A percentile compares a stretch with the other conserved stretches of the same genome.
phyloP scores from a whole-genome alignment of 495 filamentous ascomycete species.

The Barbatosphaeria neglecta region DNA sequence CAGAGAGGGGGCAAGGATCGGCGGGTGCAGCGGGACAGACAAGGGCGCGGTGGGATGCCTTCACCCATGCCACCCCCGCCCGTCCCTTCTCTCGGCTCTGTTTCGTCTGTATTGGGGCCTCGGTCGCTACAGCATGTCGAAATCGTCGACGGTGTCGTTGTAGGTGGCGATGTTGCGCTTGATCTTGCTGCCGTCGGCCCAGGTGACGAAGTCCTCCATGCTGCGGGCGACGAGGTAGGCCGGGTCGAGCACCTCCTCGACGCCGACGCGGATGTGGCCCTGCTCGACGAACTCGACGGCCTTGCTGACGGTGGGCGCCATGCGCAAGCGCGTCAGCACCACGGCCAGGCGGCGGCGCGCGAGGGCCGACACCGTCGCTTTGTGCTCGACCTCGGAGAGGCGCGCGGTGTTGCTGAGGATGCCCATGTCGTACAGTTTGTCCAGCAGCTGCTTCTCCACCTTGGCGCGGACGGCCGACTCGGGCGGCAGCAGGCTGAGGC shows the following conservation, averaged over 20 bases:
- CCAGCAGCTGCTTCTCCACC: conserved; percentile 70
- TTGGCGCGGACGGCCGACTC: conserved; percentile 63
- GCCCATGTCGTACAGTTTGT: conserved; percentile 86
- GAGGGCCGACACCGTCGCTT: conserved; percentile 76
- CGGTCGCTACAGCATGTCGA: conserved; percentile 78
- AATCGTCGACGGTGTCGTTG: conserved; percentile 90
- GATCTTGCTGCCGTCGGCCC: conserved; percentile 94
- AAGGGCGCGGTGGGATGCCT: too few relatives aligned
- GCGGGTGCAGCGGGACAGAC: too few relatives aligned
- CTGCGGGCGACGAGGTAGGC: conserved; percentile 64
- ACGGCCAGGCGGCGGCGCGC: conserved; percentile 71
- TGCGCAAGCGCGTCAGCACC: conserved; percentile 61
- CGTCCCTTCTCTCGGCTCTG: neutral
- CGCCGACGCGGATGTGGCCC: conserved; percentile 87
- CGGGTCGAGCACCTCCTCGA: conserved; percentile 81
- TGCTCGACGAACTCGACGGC: conserved; percentile 86
- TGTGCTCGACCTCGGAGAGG: conserved; percentile 73
- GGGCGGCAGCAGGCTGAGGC: conserved; percentile 65
- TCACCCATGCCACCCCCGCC: neutral
- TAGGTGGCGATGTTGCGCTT: conserved; percentile 90
- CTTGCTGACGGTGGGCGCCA: conserved; percentile 78
- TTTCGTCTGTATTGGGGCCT: too few relatives aligned
- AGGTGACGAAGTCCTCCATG: conserved; percentile 96
- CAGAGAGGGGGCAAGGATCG: too few relatives aligned
- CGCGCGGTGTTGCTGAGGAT: conserved; percentile 62